These are phyloP conservation scores for Avena sativa DNA, from an alignment of 176 grass and related monocot genomes.

Conservation along the genomic window DNA sequence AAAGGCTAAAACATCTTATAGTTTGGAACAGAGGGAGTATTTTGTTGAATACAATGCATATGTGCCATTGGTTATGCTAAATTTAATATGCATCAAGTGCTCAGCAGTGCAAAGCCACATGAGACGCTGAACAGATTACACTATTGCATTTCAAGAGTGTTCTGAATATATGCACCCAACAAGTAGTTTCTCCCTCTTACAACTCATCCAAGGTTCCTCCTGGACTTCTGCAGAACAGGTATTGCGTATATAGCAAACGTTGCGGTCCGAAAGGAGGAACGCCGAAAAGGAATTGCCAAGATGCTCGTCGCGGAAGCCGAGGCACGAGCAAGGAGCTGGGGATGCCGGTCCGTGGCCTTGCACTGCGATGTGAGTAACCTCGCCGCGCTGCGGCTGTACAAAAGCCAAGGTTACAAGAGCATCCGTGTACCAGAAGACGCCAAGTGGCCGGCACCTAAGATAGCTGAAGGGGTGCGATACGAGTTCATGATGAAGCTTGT, in stretches of 20 bases:
- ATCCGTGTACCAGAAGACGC: conserved; percentile 71
- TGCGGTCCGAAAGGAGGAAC: conserved; percentile 66
- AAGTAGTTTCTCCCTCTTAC: background rate
- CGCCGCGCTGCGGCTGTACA: conserved; percentile 68
- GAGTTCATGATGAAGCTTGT: conserved; percentile 91
- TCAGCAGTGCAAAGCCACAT: background rate
- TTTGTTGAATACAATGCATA: background rate
- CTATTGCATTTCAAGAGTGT: background rate
- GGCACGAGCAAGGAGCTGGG: conserved; percentile 71
- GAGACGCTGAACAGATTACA: background rate
- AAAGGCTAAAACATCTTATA: too few relatives aligned
- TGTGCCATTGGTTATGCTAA: background rate
- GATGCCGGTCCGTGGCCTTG: conserved; percentile 77
- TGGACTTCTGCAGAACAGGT: conserved; percentile 62
- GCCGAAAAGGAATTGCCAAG: conserved; percentile 83
- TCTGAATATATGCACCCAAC: background rate
- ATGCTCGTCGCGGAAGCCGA: conserved; percentile 77
- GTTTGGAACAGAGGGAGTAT: background rate
- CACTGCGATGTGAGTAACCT: conserved; percentile 84
- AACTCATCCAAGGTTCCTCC: conserved; percentile 10
- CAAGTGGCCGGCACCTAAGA: conserved; percentile 73
- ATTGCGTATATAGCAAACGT: conserved; percentile 95
- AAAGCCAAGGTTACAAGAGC: conserved; percentile 74
- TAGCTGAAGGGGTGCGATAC: conserved; percentile 61
- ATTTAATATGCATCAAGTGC: conserved; percentile 2